Base-by-base conservation (phyloP, 768 basidiomycete genomes). In the Cystobasidium ongulense region DNA sequence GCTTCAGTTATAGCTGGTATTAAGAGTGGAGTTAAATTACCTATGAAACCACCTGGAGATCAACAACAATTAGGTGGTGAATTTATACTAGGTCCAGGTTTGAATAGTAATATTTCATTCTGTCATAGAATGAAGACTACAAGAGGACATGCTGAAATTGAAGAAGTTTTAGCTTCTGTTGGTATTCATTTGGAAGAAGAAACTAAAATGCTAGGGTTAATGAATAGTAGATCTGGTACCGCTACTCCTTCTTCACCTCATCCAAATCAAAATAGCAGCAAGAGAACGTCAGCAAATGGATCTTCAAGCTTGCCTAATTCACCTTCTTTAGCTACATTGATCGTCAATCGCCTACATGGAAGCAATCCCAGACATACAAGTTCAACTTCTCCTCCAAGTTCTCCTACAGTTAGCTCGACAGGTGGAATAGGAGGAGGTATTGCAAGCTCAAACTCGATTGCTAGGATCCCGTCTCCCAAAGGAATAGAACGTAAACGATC, bases 41-140 rank as follows among this genome's bases (percentile, higher is more conserved):
- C 72, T n/a, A 31, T 73, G n/a, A 65, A 65, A 59, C 39, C 59
- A 29, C 72, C 59, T 27, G 72, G 72, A 29, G 72, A 73, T 50
- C 59, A 63, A 62, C 52, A 68, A 36, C 72, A 73, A 59, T 33
- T 73, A 29, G 72, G 72, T 36, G 72, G 72, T 23, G 72, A 73
- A 36, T 73, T 73, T 38, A 46, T 73, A 33, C 33, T 73, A n/a
- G 72, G 72, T 29, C 72, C 72, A n/a, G 72, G 72, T n/a, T 36
- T 71, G 3, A 50, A 50, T 41, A 18, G 39, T 8, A 15, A 54
- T 27, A 53, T 71, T 52, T 1, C 35, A 11, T 71, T 71, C 36
- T 39, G 36, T 31, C 68, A 71, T 59, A 10, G 68, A 36, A 71
- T 71, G 68, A 71, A 71, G 43, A 71, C 50, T 36, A 71, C 68